These are phyloP conservation scores for Fraxinus pennsylvanica DNA, from an alignment of 257 asterid genomes.

Conservation along the genomic window DNA sequence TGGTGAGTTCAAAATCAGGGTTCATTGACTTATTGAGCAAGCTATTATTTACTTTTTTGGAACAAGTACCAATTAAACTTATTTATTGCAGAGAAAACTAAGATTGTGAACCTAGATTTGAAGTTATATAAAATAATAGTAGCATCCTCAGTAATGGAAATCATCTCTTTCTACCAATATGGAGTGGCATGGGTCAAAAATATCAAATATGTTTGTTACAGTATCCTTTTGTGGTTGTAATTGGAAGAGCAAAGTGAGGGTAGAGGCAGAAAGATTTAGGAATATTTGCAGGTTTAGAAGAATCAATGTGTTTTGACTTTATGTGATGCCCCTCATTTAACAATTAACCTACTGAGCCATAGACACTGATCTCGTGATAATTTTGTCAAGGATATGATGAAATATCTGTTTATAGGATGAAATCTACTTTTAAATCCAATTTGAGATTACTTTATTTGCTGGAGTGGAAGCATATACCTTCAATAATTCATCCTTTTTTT, in stretches of 20 bases:
- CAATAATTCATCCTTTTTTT: background rate
- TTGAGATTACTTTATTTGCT: background rate
- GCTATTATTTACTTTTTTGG: background rate
- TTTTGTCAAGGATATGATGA: background rate
- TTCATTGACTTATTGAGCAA: background rate
- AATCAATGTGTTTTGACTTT: no score
- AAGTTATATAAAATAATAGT: background rate
- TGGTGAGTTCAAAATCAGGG: slow-evolving; percentile 38
- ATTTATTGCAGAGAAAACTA: background rate
- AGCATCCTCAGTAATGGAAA: background rate
- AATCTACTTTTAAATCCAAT: background rate
- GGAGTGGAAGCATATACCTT: background rate
- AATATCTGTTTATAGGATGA: background rate
- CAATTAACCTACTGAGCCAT: background rate
- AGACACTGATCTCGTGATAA: background rate
- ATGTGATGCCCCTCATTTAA: background rate
- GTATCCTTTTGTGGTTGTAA: no score
- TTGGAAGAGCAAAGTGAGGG: no score
- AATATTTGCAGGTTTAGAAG: background rate
- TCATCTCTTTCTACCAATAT: background rate
- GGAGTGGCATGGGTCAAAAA: background rate
- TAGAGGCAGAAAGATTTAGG: no score
- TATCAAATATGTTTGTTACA: background rate
- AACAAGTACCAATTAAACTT: background rate
- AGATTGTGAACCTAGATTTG: background rate